Base-by-base conservation (phyloP, 768 basidiomycete genomes). In the Tephrocybe sp. region DNA sequence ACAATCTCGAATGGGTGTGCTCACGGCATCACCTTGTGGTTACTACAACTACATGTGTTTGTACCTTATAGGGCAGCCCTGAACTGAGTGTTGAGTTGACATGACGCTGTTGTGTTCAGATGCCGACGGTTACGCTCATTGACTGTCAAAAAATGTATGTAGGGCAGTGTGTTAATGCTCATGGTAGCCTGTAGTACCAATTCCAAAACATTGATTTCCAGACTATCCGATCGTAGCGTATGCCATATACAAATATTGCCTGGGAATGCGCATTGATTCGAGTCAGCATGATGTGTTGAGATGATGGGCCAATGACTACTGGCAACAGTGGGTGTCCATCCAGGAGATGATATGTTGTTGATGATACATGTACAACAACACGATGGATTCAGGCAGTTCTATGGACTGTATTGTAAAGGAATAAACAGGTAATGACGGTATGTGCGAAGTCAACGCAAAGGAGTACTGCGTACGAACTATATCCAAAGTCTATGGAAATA, bases 401-500 rank as follows among this genome's bases (percentile, higher is more conserved):
- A 51, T 49, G 51, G 35, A 13, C n/a, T 36, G 9, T 19, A 49
- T 35, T 49, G 26, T 49, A 37, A 34, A 6, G 11, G 40, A 9
- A 32, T 38, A 44, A n/a, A n/a, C n/a, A n/a, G n/a, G 38, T 37
- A 32, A 22, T 31, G 19, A 35, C 26, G 26, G 51, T 41, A 32
- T 28, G 13, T 9, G 42, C 35, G 40, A 50, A 37, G 25, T 44
- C 27, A 37, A 38, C 22, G 21, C 39, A 38, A 28, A 38, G 38
- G 32, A 48, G 30, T 47, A 49, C 49, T 53, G 46, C 45, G 52
- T 52, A 47, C 46, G 47, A 52, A 59, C 47, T 54, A 45, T 51
- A 55, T 53, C 47, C 53, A 55, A 54, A 27, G 42, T 52, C 32
- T 50, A 55, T 52, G 25, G 43, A 46, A 48, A 52, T 47, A 47